Conservation (phyloP, 1,139 yeast species). For the Blastobotrys buckinghamii region DNA sequence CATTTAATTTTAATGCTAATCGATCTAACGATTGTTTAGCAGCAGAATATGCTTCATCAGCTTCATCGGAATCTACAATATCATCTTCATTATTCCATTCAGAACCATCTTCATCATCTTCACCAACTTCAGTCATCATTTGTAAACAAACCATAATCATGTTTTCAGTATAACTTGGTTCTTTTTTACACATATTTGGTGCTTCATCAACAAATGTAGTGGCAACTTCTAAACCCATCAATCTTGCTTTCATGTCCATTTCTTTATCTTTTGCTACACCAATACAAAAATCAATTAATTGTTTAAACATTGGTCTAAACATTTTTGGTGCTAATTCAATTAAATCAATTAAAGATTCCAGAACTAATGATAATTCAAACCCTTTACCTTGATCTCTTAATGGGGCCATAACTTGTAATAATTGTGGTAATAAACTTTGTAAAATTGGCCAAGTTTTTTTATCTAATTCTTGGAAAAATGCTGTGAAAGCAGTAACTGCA, state of each 20-base stretch:
- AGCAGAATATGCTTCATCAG: constrained; percentile 82
- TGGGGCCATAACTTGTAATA: constrained; percentile 82
- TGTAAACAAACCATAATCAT: constrained; percentile 70
- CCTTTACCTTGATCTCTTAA: constrained; percentile 75
- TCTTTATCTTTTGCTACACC: constrained; percentile 77
- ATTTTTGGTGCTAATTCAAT: constrained; percentile 93
- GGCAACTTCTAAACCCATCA: constrained; percentile 80
- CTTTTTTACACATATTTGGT: constrained; percentile 89
- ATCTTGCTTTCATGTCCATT: constrained; percentile 70
- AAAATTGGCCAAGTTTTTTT: constrained; percentile 70
- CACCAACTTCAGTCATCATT: constrained; percentile 90
- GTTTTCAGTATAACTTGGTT: constrained; percentile 62
- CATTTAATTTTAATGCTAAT: constrained; percentile 76
- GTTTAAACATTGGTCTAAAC: constrained; percentile 84
- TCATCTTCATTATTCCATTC: constrained; percentile 87
- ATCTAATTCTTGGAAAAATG: constrained; percentile 78
- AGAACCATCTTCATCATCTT: constrained; percentile 71
- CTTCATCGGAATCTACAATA: constrained; percentile 72
- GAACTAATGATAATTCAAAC: constrained; percentile 74
- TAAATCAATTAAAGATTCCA: constrained; percentile 81
- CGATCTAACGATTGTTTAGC: constrained; percentile 94
- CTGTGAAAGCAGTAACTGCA: constrained; percentile 87
- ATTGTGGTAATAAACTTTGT: constrained; percentile 72
- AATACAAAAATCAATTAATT: constrained; percentile 77
- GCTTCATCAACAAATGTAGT: constrained; percentile 90